A percentile compares a stretch with the other conserved stretches of the same genome.
These are phyloP conservation scores for Fomitopsis schrenkii DNA, from an alignment of 1,284 basidiomycete genomes.

Conservation along the genomic window DNA sequence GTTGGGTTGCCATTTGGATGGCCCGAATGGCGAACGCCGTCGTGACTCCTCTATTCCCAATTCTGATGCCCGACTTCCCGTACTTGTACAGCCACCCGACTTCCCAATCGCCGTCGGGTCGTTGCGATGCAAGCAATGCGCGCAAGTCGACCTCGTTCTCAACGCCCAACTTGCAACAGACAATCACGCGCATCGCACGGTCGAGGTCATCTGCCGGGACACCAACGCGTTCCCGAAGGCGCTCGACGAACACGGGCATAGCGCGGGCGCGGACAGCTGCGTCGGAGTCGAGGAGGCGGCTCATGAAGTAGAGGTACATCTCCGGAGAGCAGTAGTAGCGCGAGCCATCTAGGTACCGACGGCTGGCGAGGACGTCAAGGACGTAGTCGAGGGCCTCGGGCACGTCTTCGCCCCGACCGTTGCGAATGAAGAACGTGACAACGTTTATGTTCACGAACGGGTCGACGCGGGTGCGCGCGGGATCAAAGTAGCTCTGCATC, in stretches of 20 bases:
- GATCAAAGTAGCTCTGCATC: conserved; percentile 47
- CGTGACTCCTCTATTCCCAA: conserved; percentile 8
- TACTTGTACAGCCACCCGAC: conserved; percentile 46
- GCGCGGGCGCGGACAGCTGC: conserved; percentile 28
- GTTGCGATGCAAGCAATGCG: conserved; percentile 37
- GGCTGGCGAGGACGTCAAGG: conserved; percentile 40
- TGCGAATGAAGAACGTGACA: conserved; percentile 41
- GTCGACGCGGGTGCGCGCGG: conserved; percentile 43
- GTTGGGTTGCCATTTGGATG: not conserved
- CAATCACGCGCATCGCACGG: conserved; percentile 44
- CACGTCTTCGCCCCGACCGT: conserved; percentile 43
- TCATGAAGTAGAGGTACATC: conserved; percentile 50
- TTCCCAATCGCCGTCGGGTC: conserved; percentile 46
- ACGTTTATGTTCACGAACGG: conserved; percentile 48
- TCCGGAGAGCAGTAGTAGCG: conserved; percentile 51
- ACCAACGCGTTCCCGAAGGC: conserved; percentile 45
- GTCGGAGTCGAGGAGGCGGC: conserved; percentile 38
- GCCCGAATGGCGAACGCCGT: conserved; percentile 1
- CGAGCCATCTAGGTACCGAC: conserved; percentile 46
- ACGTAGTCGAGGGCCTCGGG: conserved; percentile 43
- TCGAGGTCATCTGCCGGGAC: conserved; percentile 39
- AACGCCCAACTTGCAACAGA: conserved; percentile 36
- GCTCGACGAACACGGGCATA: conserved; percentile 35
- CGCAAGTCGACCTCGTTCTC: conserved; percentile 38
- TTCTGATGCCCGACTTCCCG: conserved; percentile 13